phyloP scores from a whole-genome alignment of 805 yeast genomes.

The Kregervanrija pseudodelftensis region DNA sequence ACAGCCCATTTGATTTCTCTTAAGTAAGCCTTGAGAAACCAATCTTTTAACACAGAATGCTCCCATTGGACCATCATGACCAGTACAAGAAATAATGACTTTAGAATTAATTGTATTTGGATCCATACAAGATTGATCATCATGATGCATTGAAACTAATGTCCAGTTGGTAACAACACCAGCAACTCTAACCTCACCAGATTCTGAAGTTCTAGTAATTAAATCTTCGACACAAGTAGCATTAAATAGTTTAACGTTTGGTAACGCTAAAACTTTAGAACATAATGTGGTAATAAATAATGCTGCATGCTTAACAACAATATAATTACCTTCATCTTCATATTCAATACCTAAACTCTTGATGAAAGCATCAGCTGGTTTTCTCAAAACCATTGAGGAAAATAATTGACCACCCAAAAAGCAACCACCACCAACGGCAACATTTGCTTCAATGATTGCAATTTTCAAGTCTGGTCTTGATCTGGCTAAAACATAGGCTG shows the following conservation, averaged over 20 bases:
- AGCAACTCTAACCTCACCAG: conserved; percentile 58
- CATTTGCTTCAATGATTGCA: conserved; percentile 66
- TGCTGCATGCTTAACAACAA: conserved; percentile 77
- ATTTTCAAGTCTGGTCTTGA: conserved; percentile 71
- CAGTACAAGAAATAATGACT: conserved; percentile 66
- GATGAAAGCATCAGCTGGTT: conserved; percentile 68
- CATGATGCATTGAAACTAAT: conserved; percentile 66
- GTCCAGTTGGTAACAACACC: conserved; percentile 87
- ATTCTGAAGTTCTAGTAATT: conserved; percentile 59
- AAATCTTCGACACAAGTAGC: conserved; percentile 78
- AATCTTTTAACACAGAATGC: conserved; percentile 72
- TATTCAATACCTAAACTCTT: conserved; percentile 56
- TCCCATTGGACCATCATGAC: conserved; percentile 81
- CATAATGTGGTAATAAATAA: conserved; percentile 57
- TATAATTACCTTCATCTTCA: conserved; percentile 76
- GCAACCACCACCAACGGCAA: conserved; percentile 77
- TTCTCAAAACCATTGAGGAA: conserved; percentile 73
- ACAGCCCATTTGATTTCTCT: conserved; percentile 65
- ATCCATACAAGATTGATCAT: conserved; percentile 75
- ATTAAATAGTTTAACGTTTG: conserved; percentile 70
- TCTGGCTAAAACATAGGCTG: conserved; percentile 67
- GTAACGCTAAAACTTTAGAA: conserved; percentile 62
- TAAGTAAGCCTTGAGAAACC: conserved; percentile 39
- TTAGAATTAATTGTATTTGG: conserved; percentile 66
- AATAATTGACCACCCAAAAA: conserved; percentile 74